Base-by-base conservation (phyloP, 2,329 filamentous ascomycete species). In the Stagonosporopsis cucurbitacearum region DNA sequence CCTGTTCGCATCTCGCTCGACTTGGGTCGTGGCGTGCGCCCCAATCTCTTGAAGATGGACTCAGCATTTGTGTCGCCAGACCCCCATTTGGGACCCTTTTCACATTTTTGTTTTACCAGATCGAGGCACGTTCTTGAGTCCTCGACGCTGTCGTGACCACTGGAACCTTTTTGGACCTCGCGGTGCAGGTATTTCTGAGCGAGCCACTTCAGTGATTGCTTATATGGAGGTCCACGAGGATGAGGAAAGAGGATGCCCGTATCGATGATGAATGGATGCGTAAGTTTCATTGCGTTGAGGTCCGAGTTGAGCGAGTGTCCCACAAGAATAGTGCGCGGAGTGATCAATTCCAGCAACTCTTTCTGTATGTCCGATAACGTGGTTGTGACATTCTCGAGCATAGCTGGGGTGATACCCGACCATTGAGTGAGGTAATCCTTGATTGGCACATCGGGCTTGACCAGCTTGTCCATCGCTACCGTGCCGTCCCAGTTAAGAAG, bases 191-290 rank as follows among this genome's bases (percentile, higher is more conserved):
- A 96, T 71, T 94, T 95, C 64, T 94, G 88, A 0, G 90, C 84
- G 2, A 99, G 85, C 82, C 87, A 98, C 77, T 96, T 97, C 51
- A 99, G 83, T 2, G 91, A 92, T 36, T 91, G 92, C 73, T 96
- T 98, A 59, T 96, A 83, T 0, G 94, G 94, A 1, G 92, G 88
- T 0, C 95, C 95, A 32, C 92, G 88, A 9, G 92, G 90, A 72
- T 99, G 95, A 1, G 94, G 93, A 72, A 90, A 99, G 48, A 96
- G 83, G 32, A 98, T 84, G 12, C 91, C 87, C 0, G 95, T 98
- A 76, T 99, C 95, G 70, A 97, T 86, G 65, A 99, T 88, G 78
- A 93, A 96, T 0, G 95, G 95, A 72, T 98, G 95, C 0, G 91
- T 89, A 57, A 97, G 82, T 70, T 88, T 90, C 25, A 99, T 80